phyloP scores from a whole-genome alignment of 2,329 filamentous ascomycete genomes.

The Phaeosphaeria sp. region DNA sequence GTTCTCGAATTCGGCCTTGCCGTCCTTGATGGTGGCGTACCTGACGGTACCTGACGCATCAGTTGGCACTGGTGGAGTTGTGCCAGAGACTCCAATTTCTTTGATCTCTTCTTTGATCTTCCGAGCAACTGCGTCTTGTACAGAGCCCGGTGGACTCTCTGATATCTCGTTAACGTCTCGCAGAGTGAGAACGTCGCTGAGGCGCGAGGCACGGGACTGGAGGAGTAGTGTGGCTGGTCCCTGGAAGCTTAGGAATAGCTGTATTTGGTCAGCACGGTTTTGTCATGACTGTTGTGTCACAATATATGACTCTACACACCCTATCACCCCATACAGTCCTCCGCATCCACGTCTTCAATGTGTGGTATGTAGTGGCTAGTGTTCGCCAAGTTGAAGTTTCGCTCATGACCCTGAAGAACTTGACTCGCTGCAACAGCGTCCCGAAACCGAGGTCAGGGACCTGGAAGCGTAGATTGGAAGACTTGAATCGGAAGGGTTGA shows the following conservation, averaged over 20 bases:
- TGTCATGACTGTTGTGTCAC: no score
- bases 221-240: constrained; percentile 86
- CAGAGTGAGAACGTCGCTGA: constrained; percentile 78
- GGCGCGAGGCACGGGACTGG: constrained; percentile 81
- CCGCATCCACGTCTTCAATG: constrained; percentile 75
- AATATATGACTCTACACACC: constrained; percentile 49
- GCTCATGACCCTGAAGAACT: constrained; percentile 76
- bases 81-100: constrained; percentile 29
- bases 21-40: constrained; percentile 35
- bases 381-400: constrained; percentile 76
- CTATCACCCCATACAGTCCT: constrained; percentile 92
- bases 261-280: constrained; percentile 14
- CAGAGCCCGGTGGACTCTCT: constrained; percentile 75
- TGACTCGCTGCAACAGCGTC: constrained; percentile 69
- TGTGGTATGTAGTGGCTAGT: constrained; percentile 69
- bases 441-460: constrained; percentile 72
- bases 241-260: constrained; percentile 86
- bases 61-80: constrained; percentile 21
- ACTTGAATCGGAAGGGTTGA: constrained; percentile 85
- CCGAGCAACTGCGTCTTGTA: constrained; percentile 59
- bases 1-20: constrained; percentile 37
- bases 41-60: constrained; percentile 23
- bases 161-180: constrained; percentile 91
- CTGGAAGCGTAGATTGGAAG: constrained; percentile 75
- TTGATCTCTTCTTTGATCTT: constrained; percentile 48